phyloP scores from a whole-genome alignment of 75 land plant species.

The Larix kaempferi region DNA sequence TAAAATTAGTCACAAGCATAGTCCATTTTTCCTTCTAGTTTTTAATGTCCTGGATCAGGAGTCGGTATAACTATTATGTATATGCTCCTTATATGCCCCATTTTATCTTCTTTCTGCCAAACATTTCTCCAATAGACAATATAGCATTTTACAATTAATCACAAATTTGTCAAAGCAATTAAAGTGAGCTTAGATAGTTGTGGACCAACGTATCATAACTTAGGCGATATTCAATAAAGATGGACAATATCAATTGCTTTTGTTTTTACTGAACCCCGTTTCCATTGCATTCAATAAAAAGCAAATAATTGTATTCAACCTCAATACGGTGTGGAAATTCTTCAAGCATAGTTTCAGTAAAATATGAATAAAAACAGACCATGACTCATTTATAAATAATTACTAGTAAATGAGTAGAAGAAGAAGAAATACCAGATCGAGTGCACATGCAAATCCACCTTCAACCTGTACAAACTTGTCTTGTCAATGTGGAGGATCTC shows the following conservation, averaged over 20 bases:
- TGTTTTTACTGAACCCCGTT: not conserved
- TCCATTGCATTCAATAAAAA: not conserved
- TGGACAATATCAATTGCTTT: not conserved
- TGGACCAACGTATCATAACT: not conserved
- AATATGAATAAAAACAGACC: not conserved
- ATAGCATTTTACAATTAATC: no score
- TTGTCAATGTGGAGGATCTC: constrained; percentile 96
- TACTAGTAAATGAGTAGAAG: constrained; percentile 1
- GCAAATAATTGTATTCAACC: not conserved
- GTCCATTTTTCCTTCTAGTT: no score
- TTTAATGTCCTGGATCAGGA: no score
- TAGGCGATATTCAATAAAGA: not conserved
- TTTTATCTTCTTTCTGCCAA: no score
- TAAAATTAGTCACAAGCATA: no score
- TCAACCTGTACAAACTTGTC: constrained; percentile 88
- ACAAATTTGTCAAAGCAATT: not conserved
- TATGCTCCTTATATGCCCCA: no score
- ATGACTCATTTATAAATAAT: not conserved
- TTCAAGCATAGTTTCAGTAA: not conserved
- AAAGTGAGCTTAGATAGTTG: not conserved
- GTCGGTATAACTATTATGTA: no score
- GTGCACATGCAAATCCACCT: constrained; percentile 92
- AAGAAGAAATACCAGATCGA: constrained; percentile 66
- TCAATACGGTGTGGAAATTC: no score
- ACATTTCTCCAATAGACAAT: no score